Evolutionary conservation across 164 flowering plant species (phyloP).

Genomic region (Aristolochia contorta): DNA sequence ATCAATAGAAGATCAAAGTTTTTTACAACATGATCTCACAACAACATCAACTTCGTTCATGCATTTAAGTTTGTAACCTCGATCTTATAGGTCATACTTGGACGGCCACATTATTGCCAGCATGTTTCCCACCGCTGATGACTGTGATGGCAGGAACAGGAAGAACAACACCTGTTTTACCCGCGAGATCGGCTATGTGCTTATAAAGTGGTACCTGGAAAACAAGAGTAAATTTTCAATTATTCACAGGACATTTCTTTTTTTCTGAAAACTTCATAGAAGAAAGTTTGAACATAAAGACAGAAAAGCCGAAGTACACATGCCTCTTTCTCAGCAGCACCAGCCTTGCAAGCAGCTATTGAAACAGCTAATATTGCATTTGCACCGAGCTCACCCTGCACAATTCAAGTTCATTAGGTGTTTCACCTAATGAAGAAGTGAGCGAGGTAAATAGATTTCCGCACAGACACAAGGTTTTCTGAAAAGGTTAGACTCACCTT

Average conservation of each 20-base stretch:
- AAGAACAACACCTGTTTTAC: conserved; percentile 44
- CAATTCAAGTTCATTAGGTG: too few species aligned
- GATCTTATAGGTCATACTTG: conserved; percentile 50
- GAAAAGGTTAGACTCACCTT: conserved; percentile 42
- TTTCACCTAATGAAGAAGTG: too few species aligned
- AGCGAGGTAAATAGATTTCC: not conserved
- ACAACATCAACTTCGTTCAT: conserved; percentile 3
- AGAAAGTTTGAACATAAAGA: not conserved
- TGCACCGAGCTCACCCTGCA: conserved; percentile 76
- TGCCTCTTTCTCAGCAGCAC: conserved; percentile 98
- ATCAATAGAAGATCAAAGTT: too few species aligned
- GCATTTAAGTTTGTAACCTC: conserved; percentile 23
- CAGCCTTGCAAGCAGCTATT: conserved; percentile 98
- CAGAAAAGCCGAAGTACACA: conserved; percentile 1
- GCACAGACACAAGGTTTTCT: not conserved
- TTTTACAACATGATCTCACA: not conserved
- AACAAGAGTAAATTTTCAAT: conserved; percentile 1
- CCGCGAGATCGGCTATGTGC: conserved; percentile 84
- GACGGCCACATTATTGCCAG: conserved; percentile 74
- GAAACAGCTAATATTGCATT: conserved; percentile 85
- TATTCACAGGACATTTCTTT: too few species aligned
- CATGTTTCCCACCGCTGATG: conserved; percentile 88
- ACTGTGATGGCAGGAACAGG: conserved; percentile 91
- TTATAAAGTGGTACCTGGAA: conserved; percentile 86
- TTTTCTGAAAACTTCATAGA: not conserved